Evolutionary conservation across 805 yeast species (phyloP).

Genomic region (Torulaspora indica): DNA sequence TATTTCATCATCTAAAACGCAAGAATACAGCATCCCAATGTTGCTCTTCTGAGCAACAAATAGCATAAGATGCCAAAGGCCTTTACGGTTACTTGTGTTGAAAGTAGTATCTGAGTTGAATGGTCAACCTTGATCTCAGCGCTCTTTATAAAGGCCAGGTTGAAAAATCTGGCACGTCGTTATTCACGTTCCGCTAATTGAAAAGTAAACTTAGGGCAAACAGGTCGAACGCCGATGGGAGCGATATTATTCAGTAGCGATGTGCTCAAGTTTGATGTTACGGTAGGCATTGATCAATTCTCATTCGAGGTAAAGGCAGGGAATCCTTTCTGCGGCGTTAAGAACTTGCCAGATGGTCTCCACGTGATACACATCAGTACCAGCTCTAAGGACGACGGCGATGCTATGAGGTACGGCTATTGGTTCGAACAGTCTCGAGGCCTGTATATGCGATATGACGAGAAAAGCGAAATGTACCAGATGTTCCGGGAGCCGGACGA

Average conservation of each 20-base stretch:
- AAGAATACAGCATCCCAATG: conserved; percentile 3
- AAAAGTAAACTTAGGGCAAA: conserved; percentile 1
- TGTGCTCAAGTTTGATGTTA: conserved; percentile 15
- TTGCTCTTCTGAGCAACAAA: conserved; percentile 6
- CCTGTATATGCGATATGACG: conserved; percentile 17
- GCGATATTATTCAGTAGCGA: conserved; percentile 2
- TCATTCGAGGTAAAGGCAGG: conserved; percentile 24
- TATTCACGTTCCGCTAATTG: conserved; percentile 5
- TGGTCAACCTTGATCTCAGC: neutral
- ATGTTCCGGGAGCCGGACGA: conserved; percentile 14
- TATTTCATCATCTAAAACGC: conserved; percentile 31
- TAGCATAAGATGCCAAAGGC: neutral
- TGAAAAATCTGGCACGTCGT: conserved; percentile 8
- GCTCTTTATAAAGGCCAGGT: conserved; percentile 3
- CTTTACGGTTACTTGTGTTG: neutral
- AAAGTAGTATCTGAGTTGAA: neutral
- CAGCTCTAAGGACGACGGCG: conserved; percentile 10
- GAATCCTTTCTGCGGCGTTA: conserved; percentile 28
- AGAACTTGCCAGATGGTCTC: conserved; percentile 23
- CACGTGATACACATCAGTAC: conserved; percentile 30
- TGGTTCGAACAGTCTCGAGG: conserved; percentile 23
- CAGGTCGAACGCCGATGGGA: conserved; percentile 2
- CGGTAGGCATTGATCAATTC: conserved; percentile 28
- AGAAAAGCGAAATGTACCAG: conserved; percentile 16
- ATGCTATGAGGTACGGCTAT: conserved; percentile 31